Evolutionary conservation across 1,284 basidiomycete species (phyloP).

Genomic region (Marasmius oreades): DNA sequence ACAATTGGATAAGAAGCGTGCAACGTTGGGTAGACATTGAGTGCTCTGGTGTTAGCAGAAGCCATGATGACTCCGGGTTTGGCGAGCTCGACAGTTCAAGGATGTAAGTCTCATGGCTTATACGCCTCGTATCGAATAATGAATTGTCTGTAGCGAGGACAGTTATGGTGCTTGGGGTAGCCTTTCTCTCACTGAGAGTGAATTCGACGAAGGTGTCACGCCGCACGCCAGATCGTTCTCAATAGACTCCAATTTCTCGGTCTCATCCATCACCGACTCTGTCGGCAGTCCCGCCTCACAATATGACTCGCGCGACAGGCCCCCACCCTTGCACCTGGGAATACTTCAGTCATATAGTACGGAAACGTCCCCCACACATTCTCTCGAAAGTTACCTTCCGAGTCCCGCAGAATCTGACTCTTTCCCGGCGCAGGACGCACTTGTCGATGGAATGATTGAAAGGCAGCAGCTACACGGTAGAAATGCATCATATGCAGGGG

Average conservation of each 20-base stretch:
- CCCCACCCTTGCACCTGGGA: constrained; percentile 50
- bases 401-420: constrained; percentile 53
- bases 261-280: constrained; percentile 43
- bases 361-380: constrained; percentile 45
- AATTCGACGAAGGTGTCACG: constrained; percentile 33
- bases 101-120: constrained; percentile 18
- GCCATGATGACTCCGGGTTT: constrained; percentile 41
- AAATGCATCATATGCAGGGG: constrained; percentile 55
- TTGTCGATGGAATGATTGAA: constrained; percentile 17
- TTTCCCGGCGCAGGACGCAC: constrained; percentile 30
- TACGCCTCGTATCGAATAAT: constrained; percentile 9
- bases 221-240: constrained; percentile 63
- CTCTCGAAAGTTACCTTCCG: constrained; percentile 55
- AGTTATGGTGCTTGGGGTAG: constrained; percentile 37
- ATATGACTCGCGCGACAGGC: constrained; percentile 33
- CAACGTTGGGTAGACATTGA: constrained; percentile 74
- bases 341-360: constrained; percentile 38
- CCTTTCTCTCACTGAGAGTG: constrained; percentile 33
- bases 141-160: constrained; percentile 32
- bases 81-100: constrained; percentile 41
- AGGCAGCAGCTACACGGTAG: constrained; percentile 41
- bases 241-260: constrained; percentile 54
- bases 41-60: constrained; percentile 26
- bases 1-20: constrained; percentile 70
- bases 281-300: constrained; percentile 22